Percentiles rank a stretch among this genome's conserved stretches.
Evolutionary conservation across 2,329 filamentous ascomycete genomes (phyloP).

Genomic region (Xylariaceae sp.): DNA sequence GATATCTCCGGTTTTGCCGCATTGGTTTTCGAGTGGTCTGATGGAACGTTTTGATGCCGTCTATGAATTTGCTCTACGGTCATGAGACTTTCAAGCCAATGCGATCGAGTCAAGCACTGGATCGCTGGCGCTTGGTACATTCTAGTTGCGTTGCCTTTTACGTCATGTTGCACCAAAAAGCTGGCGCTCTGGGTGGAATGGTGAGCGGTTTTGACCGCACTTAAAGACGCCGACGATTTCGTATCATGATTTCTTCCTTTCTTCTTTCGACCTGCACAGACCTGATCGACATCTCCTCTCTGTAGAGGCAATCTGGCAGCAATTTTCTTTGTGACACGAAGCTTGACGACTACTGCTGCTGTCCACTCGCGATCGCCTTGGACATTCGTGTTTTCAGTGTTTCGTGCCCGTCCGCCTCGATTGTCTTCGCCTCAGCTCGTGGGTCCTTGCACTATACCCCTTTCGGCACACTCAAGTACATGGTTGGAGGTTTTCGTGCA

Average conservation of each 20-base stretch:
- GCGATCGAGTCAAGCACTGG: slow-evolving; percentile 17
- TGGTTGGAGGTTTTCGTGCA: slow-evolving; percentile 26
- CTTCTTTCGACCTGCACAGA: slow-evolving; percentile 27
- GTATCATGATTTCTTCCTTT: slow-evolving; percentile 33
- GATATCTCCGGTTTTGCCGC: slow-evolving; percentile 40
- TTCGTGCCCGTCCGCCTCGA: slow-evolving; percentile 9
- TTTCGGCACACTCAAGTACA: slow-evolving; percentile 28
- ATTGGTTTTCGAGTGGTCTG: slow-evolving; percentile 34
- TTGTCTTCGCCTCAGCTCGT: slow-evolving; percentile 23
- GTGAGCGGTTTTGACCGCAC: slow-evolving; percentile 34
- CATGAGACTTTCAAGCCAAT: slow-evolving; percentile 23
- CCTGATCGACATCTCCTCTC: slow-evolving; percentile 29
- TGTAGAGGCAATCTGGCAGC: slow-evolving; percentile 30
- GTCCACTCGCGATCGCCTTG: slow-evolving; percentile 8
- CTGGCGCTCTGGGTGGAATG: slow-evolving; percentile 33
- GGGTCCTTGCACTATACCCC: slow-evolving; percentile 36
- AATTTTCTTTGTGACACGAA: slow-evolving; percentile 32
- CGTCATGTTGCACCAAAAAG: slow-evolving; percentile 36
- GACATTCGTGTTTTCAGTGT: slow-evolving; percentile 17
- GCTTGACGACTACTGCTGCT: slow-evolving; percentile 19
- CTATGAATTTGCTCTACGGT: slow-evolving; percentile 31
- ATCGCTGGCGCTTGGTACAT: slow-evolving; percentile 27
- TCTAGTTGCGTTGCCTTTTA: slow-evolving; percentile 36
- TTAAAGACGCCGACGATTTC: slow-evolving; percentile 36
- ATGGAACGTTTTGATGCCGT: slow-evolving; percentile 33